Evolutionary conservation across 805 yeast species (phyloP), one percentile per base, ranked within the genome.

Genomic region (Limtongia smithiae): DNA sequence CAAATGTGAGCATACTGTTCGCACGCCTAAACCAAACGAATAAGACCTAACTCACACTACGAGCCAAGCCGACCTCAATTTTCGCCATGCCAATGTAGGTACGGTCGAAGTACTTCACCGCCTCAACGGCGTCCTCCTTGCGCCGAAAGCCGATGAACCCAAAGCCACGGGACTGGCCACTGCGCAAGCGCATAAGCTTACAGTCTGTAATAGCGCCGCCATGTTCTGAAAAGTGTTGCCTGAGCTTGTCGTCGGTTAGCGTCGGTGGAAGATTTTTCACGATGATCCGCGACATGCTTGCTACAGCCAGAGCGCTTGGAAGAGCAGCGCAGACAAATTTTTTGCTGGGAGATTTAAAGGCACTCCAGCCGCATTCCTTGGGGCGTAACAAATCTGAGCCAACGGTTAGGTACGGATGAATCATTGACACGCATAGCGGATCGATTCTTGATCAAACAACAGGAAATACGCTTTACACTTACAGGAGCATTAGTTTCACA

Each of bases 151-250:
- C 98, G 44, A 93, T 73, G 61, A 93, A 93, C 5, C 96, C 97
- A 73, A 93, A 93, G 60, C 94, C 75, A 68, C 98, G 79, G 8
- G 95, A 85, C 61, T 83, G 84, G 22, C 98, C 98, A 58, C 79
- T 80, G 59, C 83, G 75, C 57, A 83, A 86, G 60, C 78, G 83
- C 77, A 89, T 78, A 32, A 93, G 73, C 66, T 85, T 88, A 33
- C 87, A 90, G 75, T 93, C 98, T 0, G 97, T 86, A 25, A 90
- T 87, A 43, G 75, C 72, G 9, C 87, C 85, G 32, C 60, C 40
- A 59, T 57, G 50, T 47, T 69, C 65, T 33, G 71, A 65, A 63
- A 91, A 91, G 63, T 82, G 88, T 27, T 76, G 77, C 54, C 74
- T 74, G 48, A 91, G 69, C 55, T 82, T 79, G 2, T 79, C 88